phyloP scores from a whole-genome alignment of 2,329 filamentous ascomycete genomes.

The Bimuria novae-zelandiae region DNA sequence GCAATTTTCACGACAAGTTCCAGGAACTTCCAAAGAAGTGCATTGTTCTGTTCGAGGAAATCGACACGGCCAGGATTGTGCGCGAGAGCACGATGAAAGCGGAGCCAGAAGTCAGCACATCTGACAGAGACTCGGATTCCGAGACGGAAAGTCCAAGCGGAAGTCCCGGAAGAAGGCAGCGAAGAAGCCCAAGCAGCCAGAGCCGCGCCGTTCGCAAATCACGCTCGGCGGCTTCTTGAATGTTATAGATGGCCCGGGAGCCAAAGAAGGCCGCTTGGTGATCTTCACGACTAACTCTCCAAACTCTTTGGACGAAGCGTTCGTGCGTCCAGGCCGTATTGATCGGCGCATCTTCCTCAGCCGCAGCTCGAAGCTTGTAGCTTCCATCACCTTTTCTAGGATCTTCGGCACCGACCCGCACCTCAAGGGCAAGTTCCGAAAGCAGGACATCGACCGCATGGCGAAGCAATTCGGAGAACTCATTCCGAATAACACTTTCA shows the following conservation, averaged over 20 bases:
- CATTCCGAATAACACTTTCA: background rate
- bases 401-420: background rate
- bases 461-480: background rate
- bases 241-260: conserved; percentile 79
- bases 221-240: conserved; percentile 76
- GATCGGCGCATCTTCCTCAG: conserved; percentile 78
- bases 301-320: conserved; percentile 71
- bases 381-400: background rate
- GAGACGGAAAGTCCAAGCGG: background rate
- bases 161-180: background rate
- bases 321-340: conserved; percentile 73
- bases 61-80: conserved; percentile 17
- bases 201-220: conserved; percentile 5
- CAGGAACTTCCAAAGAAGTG: conserved; percentile 12
- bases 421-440: background rate
- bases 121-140: background rate
- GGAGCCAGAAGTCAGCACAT: background rate
- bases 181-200: background rate
- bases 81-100: background rate
- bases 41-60: conserved; percentile 23
- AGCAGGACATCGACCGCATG: background rate
- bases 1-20: conserved; percentile 7
- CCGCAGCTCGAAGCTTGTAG: conserved; percentile 13
- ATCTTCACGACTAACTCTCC: conserved; percentile 83
- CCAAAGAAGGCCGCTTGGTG: conserved; percentile 75